Conservation (phyloP, 192 early-diverging fungal genomes). For the Coemansia sp. region DNA sequence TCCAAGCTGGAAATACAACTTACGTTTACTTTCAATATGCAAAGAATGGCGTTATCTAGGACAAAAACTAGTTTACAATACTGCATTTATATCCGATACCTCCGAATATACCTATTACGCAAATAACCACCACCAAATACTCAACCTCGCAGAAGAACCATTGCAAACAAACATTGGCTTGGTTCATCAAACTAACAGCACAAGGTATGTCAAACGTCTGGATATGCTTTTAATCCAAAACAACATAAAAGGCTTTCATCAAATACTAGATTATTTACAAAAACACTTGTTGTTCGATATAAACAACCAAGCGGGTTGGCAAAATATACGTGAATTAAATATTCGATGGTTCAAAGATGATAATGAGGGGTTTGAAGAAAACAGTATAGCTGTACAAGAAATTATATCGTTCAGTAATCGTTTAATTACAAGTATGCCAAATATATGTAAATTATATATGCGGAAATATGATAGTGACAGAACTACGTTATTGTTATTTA, state of each 20-base stretch:
- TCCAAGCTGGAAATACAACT: background rate
- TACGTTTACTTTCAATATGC: background rate
- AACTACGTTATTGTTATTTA: background rate
- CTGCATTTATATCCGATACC: background rate
- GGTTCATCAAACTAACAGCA: background rate
- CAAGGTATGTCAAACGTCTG: background rate
- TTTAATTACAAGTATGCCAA: background rate
- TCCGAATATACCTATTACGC: background rate
- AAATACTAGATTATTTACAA: background rate
- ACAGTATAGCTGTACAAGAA: background rate
- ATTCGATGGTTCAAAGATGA: background rate
- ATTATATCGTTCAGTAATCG: background rate
- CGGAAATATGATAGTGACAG: background rate
- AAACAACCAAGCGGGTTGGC: background rate
- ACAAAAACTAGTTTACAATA: background rate
- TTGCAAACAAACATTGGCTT: constrained; percentile 1
- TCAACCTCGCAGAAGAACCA: background rate
- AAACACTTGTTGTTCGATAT: background rate
- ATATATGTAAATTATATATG: background rate
- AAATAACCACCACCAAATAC: background rate
- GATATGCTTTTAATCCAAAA: background rate
- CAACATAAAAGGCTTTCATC: background rate
- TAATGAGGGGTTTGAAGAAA: background rate
- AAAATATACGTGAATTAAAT: background rate
- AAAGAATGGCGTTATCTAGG: background rate